Base-by-base conservation (phyloP, 2,329 filamentous ascomycete genomes). In the Fusarium pseudonygamai region DNA sequence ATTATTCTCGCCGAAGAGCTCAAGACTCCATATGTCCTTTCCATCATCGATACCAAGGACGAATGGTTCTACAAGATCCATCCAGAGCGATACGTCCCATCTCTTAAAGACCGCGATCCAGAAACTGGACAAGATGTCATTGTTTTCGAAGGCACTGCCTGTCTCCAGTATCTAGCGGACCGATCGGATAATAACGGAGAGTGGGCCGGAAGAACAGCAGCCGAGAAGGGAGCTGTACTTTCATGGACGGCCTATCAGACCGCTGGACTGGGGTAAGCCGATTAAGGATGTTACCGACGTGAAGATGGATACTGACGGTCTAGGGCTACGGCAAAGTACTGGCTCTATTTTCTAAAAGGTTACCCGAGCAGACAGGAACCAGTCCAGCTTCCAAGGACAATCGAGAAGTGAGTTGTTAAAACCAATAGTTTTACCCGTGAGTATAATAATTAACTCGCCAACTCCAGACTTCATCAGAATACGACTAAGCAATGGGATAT, bases 171-270 rank as follows among this genome's bases (percentile, higher is more conserved):
- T 32, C 28, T 49, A 0, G 46, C 28, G 46, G 46, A 49, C 46
- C 46, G 46, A 30, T 49, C 10, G 15, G 46, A 49, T 5, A 24
- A 13, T 5, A 24, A 18, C 12, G 46, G 46, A 18, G 46, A 49
- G 5, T 49, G 46, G 46, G n/a, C 46, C 3, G 46, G 46, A n/a
- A 32, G 22, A 32, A 49, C 46, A 32, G 46, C 46, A 5, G 46
- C 46, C 14, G 46, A 49, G 28, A 49, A 49, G 9, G 46, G 46
- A 49, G 46, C 46, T 24, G 46, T 49, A 22, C 46, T 49, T 49
- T 49, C 46, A 18, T 49, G 46, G 46, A 49, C 46, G 46, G 46
- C 46, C 15, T 49, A 49, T 32, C 46, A 49, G 46, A 49, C 46
- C 28, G 46, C 46, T 24, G 46, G 46, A 12, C 10, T 49, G 7